Evolutionary conservation across 768 basidiomycete genomes (phyloP).

Genomic region (Cystobasidium ongulense): DNA sequence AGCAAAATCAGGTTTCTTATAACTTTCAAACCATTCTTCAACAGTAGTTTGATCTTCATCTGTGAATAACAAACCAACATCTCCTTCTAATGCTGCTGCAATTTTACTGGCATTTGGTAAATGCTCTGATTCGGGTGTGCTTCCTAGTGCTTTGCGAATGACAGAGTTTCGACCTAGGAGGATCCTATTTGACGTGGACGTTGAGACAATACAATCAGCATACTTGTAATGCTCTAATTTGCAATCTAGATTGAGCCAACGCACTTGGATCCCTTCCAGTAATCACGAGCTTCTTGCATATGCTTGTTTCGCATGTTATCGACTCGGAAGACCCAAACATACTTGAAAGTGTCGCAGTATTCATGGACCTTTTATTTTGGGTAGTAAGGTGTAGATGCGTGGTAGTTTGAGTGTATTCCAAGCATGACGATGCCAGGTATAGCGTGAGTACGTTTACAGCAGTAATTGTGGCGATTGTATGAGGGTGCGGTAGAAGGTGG

Average conservation of each 20-base stretch:
- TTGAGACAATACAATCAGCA: background rate
- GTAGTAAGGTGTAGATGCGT: too few species aligned
- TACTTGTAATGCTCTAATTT: background rate
- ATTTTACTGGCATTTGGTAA: constrained; percentile 67
- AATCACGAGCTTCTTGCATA: constrained; percentile 80
- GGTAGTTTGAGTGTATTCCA: too few species aligned
- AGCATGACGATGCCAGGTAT: background rate
- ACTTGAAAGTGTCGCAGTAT: constrained; percentile 79
- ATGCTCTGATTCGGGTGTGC: constrained; percentile 77
- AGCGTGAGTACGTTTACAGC: too few species aligned
- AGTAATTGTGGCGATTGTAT: background rate
- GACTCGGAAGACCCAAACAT: constrained; percentile 91
- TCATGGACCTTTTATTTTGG: constrained; percentile 84
- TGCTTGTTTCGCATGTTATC: constrained; percentile 92
- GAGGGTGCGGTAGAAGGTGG: background rate
- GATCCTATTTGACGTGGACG: constrained; percentile 32
- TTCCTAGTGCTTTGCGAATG: constrained; percentile 92
- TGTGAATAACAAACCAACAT: constrained; percentile 88
- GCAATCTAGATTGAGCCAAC: constrained; percentile 31
- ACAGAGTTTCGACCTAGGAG: constrained; percentile 51
- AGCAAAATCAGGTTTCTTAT: constrained; percentile 81
- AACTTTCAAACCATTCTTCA: constrained; percentile 85
- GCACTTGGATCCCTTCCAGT: constrained; percentile 79
- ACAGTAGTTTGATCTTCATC: constrained; percentile 83
- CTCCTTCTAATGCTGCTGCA: constrained; percentile 85